Base-by-base conservation (phyloP, 805 yeast genomes). In the Teunomyces pallodes region DNA sequence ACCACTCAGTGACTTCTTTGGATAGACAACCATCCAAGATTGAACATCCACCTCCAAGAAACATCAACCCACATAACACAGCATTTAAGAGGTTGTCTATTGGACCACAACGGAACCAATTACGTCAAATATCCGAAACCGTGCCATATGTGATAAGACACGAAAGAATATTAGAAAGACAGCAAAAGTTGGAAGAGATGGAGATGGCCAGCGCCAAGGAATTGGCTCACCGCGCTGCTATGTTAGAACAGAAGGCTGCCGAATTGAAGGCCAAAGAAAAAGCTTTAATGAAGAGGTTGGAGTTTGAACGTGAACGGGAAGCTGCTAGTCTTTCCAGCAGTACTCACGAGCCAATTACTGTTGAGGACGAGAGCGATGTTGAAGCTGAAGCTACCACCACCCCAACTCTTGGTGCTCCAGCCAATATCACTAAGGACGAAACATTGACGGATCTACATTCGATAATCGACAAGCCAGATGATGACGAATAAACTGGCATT, bases 141-240 rank as follows among this genome's bases (percentile, higher is more conserved):
- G 88, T 87, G 20, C 95, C 95, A n/a, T 87, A 87, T 56, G 85
- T 86, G 30, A 70, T 87, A 52, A 79, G 88, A 61, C 92, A 87
- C 64, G 92, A 87, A 65, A 78, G 86, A 48, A 78, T 87, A 48
- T 67, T 82, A 54, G 84, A 86, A 45, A 83, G 87, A 64, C 91
- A 87, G 60, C 88, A 83, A 49, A 87, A 84, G 67, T 69, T 87
- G 44, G 91, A 87, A 62, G 90, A 87, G 56, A 68, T 87, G 67
- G 95, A 87, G 63, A 84, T 84, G 59, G 85, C 84, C 53, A 81
- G 87, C 46, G 94, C 92, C 0, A 77, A 77, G 59, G 92, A 86
- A 58, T 71, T 87, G 58, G 82, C 89, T 27, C 73, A 74, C 51
- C 75, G 91, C 54, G 92, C 91, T n/a, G 84, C 86, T 14, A 82